Evolutionary conservation across 192 early-diverging fungal genomes (phyloP).

Genomic region (Backusella macrospora): DNA sequence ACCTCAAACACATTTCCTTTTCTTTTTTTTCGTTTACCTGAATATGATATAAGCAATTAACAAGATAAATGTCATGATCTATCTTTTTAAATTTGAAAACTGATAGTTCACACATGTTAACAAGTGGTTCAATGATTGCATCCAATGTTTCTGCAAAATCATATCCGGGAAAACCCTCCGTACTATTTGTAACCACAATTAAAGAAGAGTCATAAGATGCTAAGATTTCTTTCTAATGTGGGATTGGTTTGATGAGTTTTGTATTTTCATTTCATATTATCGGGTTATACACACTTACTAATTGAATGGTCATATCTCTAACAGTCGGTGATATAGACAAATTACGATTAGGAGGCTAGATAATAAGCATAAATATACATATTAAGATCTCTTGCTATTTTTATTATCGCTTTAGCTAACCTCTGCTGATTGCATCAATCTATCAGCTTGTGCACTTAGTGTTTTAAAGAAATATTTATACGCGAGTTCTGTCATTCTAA

Average conservation of each 20-base stretch:
- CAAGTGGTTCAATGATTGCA: conserved; percentile 72
- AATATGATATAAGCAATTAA: conserved; percentile 75
- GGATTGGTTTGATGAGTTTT: not conserved
- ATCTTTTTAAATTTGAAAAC: conserved; percentile 52
- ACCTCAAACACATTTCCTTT: not conserved
- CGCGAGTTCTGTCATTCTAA: conserved; percentile 56
- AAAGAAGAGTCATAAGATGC: conserved; percentile 78
- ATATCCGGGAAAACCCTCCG: conserved; percentile 39
- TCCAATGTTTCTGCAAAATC: conserved; percentile 70
- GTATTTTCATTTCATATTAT: not conserved
- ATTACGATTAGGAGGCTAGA: conserved; percentile 57
- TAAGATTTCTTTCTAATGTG: conserved; percentile 74
- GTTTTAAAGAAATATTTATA: conserved; percentile 61
- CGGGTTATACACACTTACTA: conserved; percentile 48
- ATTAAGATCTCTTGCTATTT: not conserved
- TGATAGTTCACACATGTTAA: conserved; percentile 69
- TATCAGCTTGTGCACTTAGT: conserved; percentile 51
- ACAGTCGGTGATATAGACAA: conserved; percentile 63
- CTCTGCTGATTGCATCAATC: conserved; percentile 50
- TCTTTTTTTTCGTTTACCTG: no score
- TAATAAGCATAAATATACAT: conserved; percentile 2
- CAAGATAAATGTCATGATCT: conserved; percentile 71
- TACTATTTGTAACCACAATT: conserved; percentile 49
- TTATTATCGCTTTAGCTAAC: conserved; percentile 27
- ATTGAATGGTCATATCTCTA: conserved; percentile 67